These are phyloP conservation scores for Malania oleifera DNA, from an alignment of 164 flowering plant species.

Conservation along the genomic window DNA sequence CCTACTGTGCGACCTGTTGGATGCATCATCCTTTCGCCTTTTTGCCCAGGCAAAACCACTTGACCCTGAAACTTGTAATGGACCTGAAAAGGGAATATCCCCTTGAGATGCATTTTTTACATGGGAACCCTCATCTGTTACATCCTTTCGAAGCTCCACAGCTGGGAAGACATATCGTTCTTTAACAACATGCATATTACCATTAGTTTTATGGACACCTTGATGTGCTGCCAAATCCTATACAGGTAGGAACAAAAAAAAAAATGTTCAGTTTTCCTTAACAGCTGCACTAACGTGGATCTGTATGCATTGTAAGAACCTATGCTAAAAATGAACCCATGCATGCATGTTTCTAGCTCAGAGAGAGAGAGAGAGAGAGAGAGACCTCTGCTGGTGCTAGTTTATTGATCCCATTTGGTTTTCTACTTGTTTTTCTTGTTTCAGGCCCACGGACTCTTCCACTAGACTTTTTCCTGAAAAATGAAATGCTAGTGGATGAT, in stretches of 20 bases:
- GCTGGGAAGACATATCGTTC: conserved; percentile 15
- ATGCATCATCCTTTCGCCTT: conserved; percentile 56
- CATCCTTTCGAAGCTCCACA: conserved; percentile 22
- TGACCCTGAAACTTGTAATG: conserved; percentile 65
- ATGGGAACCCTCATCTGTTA: conserved; percentile 46
- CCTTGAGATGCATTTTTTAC: conserved; percentile 76
- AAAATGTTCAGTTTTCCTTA: not conserved
- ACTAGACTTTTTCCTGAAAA: conserved; percentile 46
- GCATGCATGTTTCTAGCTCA: too few relatives aligned
- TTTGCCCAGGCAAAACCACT: conserved; percentile 97
- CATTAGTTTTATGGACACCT: conserved; percentile 20
- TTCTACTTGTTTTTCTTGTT: conserved; percentile 33
- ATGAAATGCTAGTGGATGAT: not conserved
- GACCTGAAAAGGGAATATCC: conserved; percentile 81
- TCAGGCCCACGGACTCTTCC: conserved; percentile 46
- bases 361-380: conserved; percentile 21
- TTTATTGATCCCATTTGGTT: conserved; percentile 33
- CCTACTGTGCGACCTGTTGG: conserved; percentile 50
- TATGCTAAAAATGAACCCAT: too few relatives aligned
- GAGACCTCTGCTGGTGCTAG: conserved; percentile 57
- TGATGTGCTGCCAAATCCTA: conserved; percentile 33
- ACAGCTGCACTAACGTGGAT: not conserved
- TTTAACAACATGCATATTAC: conserved; percentile 9
- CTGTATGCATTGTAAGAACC: too few relatives aligned
- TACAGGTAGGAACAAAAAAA: not conserved